A percentile compares a stretch with the other conserved stretches of the same genome.
These are phyloP conservation scores for Myxozyma mucilagina DNA, from an alignment of 805 yeast genomes.

Conservation along the genomic window DNA sequence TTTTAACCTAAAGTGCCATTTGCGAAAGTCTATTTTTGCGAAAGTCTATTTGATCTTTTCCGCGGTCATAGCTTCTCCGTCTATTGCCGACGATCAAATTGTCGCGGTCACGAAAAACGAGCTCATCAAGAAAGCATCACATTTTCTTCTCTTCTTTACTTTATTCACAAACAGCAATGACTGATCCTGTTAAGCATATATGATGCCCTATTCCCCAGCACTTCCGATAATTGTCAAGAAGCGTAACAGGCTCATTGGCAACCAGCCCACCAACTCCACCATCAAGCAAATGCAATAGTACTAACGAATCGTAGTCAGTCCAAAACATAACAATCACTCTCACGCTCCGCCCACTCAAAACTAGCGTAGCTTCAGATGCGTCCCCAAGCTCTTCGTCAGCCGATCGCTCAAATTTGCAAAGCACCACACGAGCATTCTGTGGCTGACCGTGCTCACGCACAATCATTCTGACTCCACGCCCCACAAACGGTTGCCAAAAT, in stretches of 20 bases:
- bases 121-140: no score
- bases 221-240: neutral
- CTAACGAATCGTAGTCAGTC: neutral
- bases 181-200: neutral
- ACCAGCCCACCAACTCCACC: neutral
- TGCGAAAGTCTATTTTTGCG: no score
- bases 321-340: neutral
- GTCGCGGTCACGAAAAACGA: no score
- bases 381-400: neutral
- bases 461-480: neutral
- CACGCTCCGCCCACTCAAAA: neutral
- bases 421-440: neutral
- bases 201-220: neutral
- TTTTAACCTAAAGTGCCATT: no score
- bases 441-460: neutral
- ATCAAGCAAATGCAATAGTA: neutral
- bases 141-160: no score
- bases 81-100: no score
- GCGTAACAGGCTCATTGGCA: conserved; percentile 4
- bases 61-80: no score
- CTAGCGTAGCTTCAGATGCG: neutral
- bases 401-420: neutral
- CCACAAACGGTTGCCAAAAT: neutral
- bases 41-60: no score
- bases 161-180: neutral